phyloP scores from a whole-genome alignment of 1,284 basidiomycete genomes.

The Dichomitus squalens region DNA sequence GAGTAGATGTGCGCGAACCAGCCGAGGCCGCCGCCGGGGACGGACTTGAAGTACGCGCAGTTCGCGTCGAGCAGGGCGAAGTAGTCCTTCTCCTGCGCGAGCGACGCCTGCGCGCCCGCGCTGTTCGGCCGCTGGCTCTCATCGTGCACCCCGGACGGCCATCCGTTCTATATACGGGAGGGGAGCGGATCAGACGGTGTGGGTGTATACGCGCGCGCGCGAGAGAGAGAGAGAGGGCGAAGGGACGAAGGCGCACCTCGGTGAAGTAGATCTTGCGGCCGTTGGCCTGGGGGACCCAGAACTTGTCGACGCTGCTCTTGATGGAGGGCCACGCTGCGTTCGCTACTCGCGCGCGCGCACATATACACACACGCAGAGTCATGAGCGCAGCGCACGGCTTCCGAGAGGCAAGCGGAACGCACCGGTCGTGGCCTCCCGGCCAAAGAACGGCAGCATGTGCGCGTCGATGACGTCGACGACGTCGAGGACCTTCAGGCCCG shows the following conservation, averaged over 20 bases:
- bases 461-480: slow-evolving; percentile 69
- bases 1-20: slow-evolving; percentile 83
- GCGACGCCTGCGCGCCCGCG: slow-evolving; percentile 50
- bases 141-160: slow-evolving; percentile 64
- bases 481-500: slow-evolving; percentile 54
- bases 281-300: slow-evolving; percentile 50
- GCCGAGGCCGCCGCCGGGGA: slow-evolving; percentile 64
- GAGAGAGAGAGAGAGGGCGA: neutral
- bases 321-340: slow-evolving; percentile 62
- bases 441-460: slow-evolving; percentile 79
- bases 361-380: neutral
- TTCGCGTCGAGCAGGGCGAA: slow-evolving; percentile 61
- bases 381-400: neutral
- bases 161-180: too few species aligned
- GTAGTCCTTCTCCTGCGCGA: slow-evolving; percentile 66
- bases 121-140: slow-evolving; percentile 60
- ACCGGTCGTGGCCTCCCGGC: slow-evolving; percentile 60
- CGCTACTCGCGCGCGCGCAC: slow-evolving; percentile 38
- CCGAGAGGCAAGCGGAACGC: slow-evolving; percentile 17
- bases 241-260: slow-evolving; percentile 45
- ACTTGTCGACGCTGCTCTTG: slow-evolving; percentile 60
- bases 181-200: too few species aligned
- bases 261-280: slow-evolving; percentile 76
- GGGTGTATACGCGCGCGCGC: neutral
- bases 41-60: slow-evolving; percentile 61